A percentile compares a stretch with the other conserved stretches of the same genome.
Evolutionary conservation across 352 stramenopile species (phyloP).

Genomic region (Pythium graminicola): DNA sequence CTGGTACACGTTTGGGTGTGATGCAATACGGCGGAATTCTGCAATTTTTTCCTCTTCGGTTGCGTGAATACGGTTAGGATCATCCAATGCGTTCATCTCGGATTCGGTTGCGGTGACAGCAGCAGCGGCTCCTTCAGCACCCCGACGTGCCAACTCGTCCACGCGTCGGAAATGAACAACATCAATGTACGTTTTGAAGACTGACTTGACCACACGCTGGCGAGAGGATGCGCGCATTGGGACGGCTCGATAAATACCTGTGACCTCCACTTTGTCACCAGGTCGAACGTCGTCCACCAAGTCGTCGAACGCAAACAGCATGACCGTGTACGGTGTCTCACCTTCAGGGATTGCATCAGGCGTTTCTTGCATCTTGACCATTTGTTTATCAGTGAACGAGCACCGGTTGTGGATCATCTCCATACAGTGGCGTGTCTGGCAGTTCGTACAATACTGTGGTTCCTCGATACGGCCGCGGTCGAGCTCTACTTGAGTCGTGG

Average conservation of each 20-base stretch:
- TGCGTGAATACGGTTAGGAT: slow-evolving; percentile 40
- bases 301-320: slow-evolving; percentile 98
- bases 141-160: slow-evolving; percentile 59
- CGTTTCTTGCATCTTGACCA: slow-evolving; percentile 97
- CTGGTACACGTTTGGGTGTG: slow-evolving; percentile 77
- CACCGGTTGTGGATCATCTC: slow-evolving; percentile 97
- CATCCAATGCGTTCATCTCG: slow-evolving; percentile 20
- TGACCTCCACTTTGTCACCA: slow-evolving; percentile 95
- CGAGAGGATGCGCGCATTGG: slow-evolving; percentile 91
- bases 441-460: slow-evolving; percentile 86
- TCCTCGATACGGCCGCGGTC: slow-evolving; percentile 96
- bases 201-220: slow-evolving; percentile 91
- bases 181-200: slow-evolving; percentile 99
- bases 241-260: slow-evolving; percentile 96
- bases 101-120: slow-evolving; percentile 19
- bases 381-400: slow-evolving; percentile 98
- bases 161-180: slow-evolving; percentile 97
- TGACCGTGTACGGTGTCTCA: slow-evolving; percentile 97
- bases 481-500: slow-evolving; percentile 87
- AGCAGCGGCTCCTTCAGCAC: slow-evolving; percentile 6
- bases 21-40: slow-evolving; percentile 65
- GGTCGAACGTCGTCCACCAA: slow-evolving; percentile 96
- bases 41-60: slow-evolving; percentile 51
- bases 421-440: slow-evolving; percentile 90
- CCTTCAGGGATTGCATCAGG: slow-evolving; percentile 97